Base-by-base conservation (phyloP, 345 rosid species). In the Lepidium africanum region DNA sequence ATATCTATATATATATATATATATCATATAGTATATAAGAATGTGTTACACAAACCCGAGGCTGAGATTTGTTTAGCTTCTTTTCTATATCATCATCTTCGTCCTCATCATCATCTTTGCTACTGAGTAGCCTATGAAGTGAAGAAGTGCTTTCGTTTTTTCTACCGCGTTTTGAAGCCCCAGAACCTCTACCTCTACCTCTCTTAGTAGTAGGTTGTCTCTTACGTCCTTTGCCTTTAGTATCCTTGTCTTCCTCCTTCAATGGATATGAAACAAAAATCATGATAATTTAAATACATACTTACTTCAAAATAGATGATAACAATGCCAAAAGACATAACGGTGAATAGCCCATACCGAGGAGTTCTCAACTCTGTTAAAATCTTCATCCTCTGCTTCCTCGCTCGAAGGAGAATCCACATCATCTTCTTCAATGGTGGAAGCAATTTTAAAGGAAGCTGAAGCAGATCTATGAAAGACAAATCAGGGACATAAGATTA, bases 371-470 rank as follows among this genome's bases (percentile, higher is more conserved):
- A 73, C 76, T 67, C 82, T 85, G 73, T 85, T 80, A 41, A 65
- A 73, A 59, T 17, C 80, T 73, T 77, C 54, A 51, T 76, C 78
- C 54, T 76, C 83, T 40, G 73, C 83, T 72, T 86, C 97, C 69
- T 88, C 90, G 71, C 97, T 89, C 63, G 99, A 89, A 78, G 87
- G 87, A 68, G 92, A 84, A 65, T 85, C 91, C 45, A 86, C 79
- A 70, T 83, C 79, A 43, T 88, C 96, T 55, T 84, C 96, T 41
- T 77, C 87, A 70, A 59, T 85, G 63, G 73, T 40, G 37, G 78
- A 84, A 69, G 77, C 60, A 76, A 77, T 85, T 77, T 75, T 81
- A 32, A 83, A 79, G 55, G 91, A 75, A 35, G 86, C 82, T 60
- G 84, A 69, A 58, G 93, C 86, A 67, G 92, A 73, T 69, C 91